Base-by-base conservation (phyloP, 2,329 filamentous ascomycete species). In the Mycogone perniciosa region DNA sequence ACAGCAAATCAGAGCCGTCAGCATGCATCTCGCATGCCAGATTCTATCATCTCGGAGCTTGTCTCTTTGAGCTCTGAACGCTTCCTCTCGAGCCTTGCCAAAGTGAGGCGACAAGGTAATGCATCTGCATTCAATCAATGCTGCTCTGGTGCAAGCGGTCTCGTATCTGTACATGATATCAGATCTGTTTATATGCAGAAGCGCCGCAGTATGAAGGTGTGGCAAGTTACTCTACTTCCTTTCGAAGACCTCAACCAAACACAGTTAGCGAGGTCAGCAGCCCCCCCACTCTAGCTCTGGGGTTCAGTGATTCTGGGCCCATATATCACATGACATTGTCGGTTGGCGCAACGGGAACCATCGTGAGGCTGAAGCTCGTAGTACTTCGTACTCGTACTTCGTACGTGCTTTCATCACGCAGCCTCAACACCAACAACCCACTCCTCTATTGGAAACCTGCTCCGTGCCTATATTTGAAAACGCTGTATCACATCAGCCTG, bases 301-400 rank as follows among this genome's bases (percentile, higher is more conserved):
- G 46, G 35, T 51, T 26, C 44, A 39, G 27, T 48, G 30, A 48
- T 29, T 27, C 50, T 44, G 40, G 35, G 50, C 39, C 49, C 49
- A 51, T 43, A 10, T 44, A 46, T 53, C 51, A 53, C 51, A 53
- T 53, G 51, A 53, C 51, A 35, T 33, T 27, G 30, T 34, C 34
- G 13, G 31, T 26, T 39, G 44, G 31, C 34, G 44, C 44, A 46
- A 38, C 44, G 20, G 20, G 11, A 31, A 46, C 42, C 29, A 45
- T 31, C 41, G n/a, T 43, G 31, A 45, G 43, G 43, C 43, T 34
- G 20, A 13, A 30, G 30, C 42, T 42, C 31, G 38, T 9, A 10
- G 27, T 29, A 35, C 10, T 31, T 29, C 33, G 20, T 20, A 20
- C 20, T 20, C 20, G 20, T 20, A 20, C 20, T 3, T 20, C 20